A percentile compares a stretch with the other conserved stretches of the same genome.
Conservation (phyloP, 2,329 filamentous ascomycete genomes). For the Exophiala xenobiotica region DNA sequence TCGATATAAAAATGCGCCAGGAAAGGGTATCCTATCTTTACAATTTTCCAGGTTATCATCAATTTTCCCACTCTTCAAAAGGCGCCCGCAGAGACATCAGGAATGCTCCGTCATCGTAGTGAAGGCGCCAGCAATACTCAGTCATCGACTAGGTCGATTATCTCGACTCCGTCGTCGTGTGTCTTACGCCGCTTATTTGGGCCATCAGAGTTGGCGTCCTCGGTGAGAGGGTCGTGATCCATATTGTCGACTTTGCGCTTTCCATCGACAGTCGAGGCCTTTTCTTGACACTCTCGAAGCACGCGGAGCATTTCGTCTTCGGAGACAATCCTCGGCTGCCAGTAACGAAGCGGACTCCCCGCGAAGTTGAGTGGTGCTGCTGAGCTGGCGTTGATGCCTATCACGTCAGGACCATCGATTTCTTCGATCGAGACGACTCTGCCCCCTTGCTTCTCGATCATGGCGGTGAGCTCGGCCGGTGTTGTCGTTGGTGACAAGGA, state of each 20-base stretch:
- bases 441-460: background rate
- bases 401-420: background rate
- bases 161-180: background rate
- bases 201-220: background rate
- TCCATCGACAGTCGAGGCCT: background rate
- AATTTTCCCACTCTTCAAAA: no score
- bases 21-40: no score
- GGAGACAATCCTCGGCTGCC: background rate
- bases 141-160: background rate
- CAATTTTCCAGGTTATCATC: no score
- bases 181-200: background rate
- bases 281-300: background rate
- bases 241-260: background rate
- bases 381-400: background rate
- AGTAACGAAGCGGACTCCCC: background rate
- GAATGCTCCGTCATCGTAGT: no score
- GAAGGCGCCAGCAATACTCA: background rate
- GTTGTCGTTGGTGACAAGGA: background rate
- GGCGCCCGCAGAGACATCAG: no score
- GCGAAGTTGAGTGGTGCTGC: background rate
- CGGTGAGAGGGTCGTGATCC: background rate
- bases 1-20: no score
- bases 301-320: background rate
- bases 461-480: background rate
- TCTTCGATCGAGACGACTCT: background rate